These are phyloP conservation scores for Fusarium acutatum DNA, from an alignment of 2,329 filamentous ascomycete species.

Conservation along the genomic window DNA sequence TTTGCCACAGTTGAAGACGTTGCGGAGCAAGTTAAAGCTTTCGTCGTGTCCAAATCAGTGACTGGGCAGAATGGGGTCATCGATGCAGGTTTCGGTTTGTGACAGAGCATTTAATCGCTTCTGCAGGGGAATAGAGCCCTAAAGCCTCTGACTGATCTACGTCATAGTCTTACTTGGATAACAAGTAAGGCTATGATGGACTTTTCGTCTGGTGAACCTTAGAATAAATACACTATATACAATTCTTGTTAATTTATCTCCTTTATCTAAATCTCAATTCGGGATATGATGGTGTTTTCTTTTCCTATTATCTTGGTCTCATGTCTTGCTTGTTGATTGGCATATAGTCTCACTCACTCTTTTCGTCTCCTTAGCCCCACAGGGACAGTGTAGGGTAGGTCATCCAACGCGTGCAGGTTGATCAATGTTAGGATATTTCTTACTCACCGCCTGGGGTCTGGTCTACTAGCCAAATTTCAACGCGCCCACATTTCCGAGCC, in stretches of 20 bases:
- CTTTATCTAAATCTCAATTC: fast-evolving
- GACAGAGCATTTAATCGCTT: fast-evolving
- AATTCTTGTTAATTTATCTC: fast-evolving
- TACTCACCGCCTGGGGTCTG: not conserved
- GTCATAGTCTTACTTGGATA: fast-evolving
- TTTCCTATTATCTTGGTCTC: not conserved
- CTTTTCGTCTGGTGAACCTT: fast-evolving
- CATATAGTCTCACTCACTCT: not conserved
- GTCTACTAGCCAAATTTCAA: not conserved
- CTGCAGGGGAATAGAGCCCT: fast-evolving
- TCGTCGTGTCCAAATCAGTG: slow-evolving; percentile 57
- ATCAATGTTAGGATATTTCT: not conserved
- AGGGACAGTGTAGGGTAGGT: not conserved
- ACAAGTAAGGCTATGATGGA: too few relatives aligned
- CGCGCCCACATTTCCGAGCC: not conserved
- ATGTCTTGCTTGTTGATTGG: not conserved
- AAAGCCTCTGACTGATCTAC: fast-evolving
- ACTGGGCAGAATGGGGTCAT: slow-evolving; percentile 63
- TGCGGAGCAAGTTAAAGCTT: slow-evolving; percentile 60
- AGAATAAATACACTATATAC: fast-evolving
- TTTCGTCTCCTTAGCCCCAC: fast-evolving
- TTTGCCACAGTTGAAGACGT: slow-evolving; percentile 63
- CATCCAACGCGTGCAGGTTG: fast-evolving
- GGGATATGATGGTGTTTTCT: fast-evolving
- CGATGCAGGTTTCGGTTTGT: slow-evolving; percentile 43